Evolutionary conservation across 2,329 filamentous ascomycete species (phyloP), one percentile per base, ranked within the genome.

Genomic region (Chaetomiaceae sp.): DNA sequence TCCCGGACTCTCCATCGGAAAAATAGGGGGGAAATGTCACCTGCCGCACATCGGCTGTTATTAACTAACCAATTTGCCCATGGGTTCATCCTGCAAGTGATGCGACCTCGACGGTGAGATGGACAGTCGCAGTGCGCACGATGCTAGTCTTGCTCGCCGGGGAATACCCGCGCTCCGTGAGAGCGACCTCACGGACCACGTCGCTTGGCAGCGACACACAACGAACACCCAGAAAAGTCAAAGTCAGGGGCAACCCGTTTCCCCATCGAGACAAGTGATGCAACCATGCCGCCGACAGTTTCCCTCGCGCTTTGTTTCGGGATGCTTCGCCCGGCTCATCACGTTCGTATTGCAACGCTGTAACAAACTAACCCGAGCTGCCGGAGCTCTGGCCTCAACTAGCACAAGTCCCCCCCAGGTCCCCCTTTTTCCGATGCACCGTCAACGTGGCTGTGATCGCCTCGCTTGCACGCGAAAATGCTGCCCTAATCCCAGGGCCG

Each of bases 291-390:
- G n/a, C 20, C 5, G 27, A 33, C 18, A 16, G 23, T 37, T 14
- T 36, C 23, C 34, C 40, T 33, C 42, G 10, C 20, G 14, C 38
- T 25, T 21, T 38, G 56, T 58, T 56, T 58, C 53, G 56, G 44
- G 33, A 45, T 53, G 20, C 5, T 25, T n/a, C 16, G 37, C n/a
- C 30, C 13, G 44, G 32, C 46, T 37, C 47, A 48, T 41, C 49
- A 16, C 32, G 25, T 42, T 55, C 55, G 52, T 53, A 48, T 58
- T 43, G 25, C 46, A 32, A 44, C 25, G 36, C 32, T 50, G 52
- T 25, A 46, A 54, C 52, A 34, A 27, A 36, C 40, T 25, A 23
- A 45, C 7, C 23, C 51, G 29, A 10, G 13, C 10, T 9, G 32
- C 21, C 16, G n/a, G 43, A 34, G 34, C 37, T 13, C 36, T 29